phyloP scores from a whole-genome alignment of 169 alveolate species.

The Eimeria tenella region DNA sequence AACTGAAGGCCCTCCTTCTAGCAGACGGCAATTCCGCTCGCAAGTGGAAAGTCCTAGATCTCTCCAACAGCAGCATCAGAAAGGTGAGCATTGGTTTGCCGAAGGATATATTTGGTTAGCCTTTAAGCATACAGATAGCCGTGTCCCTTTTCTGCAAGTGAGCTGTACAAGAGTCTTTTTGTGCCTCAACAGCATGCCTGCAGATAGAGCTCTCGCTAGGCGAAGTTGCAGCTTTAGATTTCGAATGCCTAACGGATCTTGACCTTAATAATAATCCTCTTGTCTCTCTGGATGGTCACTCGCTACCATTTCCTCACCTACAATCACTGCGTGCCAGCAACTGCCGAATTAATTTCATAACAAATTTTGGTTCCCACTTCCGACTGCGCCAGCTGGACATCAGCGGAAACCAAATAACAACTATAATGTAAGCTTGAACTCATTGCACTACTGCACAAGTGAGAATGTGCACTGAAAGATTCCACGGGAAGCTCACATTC shows the following conservation, averaged over 20 bases:
- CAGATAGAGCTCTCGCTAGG: constrained; percentile 65
- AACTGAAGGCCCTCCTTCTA: constrained; percentile 47
- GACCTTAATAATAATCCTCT: constrained; percentile 18
- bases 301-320: constrained; percentile 57
- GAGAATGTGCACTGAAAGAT: neutral
- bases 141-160: neutral
- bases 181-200: neutral
- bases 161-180: no score
- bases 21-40: constrained; percentile 59
- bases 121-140: neutral
- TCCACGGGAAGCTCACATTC: neutral
- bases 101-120: no score
- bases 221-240: constrained; percentile 66
- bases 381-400: constrained; percentile 49
- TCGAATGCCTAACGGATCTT: constrained; percentile 42
- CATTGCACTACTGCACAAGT: neutral
- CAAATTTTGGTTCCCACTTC: constrained; percentile 61
- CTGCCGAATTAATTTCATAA: constrained; percentile 45
- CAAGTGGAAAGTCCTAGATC: constrained; percentile 47
- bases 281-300: constrained; percentile 53
- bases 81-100: constrained; percentile 1
- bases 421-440: constrained; percentile 22
- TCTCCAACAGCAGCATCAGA: constrained; percentile 41
- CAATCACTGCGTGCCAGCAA: constrained; percentile 58
- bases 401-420: constrained; percentile 55